Percentiles rank a stretch among this genome's conserved stretches.
These are phyloP conservation scores for Escovopsis weberi DNA, from an alignment of 2,329 filamentous ascomycete genomes.

Conservation along the genomic window DNA sequence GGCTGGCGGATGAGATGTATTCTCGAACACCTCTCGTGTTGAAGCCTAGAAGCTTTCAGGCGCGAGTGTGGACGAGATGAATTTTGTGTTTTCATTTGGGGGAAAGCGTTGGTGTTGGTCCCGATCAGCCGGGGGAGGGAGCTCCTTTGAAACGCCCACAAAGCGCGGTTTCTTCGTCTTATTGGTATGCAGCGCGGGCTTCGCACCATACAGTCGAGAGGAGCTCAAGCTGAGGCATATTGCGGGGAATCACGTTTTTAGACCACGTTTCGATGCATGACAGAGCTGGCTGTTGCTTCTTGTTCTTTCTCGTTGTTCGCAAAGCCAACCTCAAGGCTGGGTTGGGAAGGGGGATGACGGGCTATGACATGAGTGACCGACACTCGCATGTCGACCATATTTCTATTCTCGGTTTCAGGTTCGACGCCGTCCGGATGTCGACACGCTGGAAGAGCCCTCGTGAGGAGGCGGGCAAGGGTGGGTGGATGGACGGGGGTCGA, in stretches of 20 bases:
- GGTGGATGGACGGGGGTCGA: conserved; percentile 2
- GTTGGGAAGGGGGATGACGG: conserved; percentile 10
- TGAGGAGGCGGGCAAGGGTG: conserved; percentile 3
- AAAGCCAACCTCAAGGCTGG: conserved; percentile 11
- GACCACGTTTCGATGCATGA: conserved; percentile 37
- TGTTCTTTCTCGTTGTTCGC: conserved; percentile 22
- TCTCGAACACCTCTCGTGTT: conserved; percentile 13
- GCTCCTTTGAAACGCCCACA: conserved; percentile 7
- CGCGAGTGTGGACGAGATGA: conserved; percentile 11
- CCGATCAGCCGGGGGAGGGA: conserved; percentile 13
- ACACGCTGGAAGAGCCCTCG: conserved; percentile 2
- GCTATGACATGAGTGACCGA: conserved; percentile 10
- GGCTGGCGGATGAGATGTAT: conserved; percentile 15
- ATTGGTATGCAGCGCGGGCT: conserved; percentile 13
- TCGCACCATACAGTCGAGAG: conserved; percentile 12
- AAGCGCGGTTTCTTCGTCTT: conserved; percentile 10
- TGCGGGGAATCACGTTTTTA: conserved; percentile 26
- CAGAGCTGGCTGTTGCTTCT: conserved; percentile 30
- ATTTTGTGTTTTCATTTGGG: conserved; percentile 13
- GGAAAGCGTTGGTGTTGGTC: conserved; percentile 17
- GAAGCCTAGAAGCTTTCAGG: conserved; percentile 5
- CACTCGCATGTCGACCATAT: conserved; percentile 6
- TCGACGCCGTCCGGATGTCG: conserved; percentile 3
- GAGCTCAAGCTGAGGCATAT: conserved; percentile 21
- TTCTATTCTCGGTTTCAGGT: conserved; percentile 5